Base-by-base conservation (phyloP, 192 early-diverging fungal species). In the Backusella morwellensis region DNA sequence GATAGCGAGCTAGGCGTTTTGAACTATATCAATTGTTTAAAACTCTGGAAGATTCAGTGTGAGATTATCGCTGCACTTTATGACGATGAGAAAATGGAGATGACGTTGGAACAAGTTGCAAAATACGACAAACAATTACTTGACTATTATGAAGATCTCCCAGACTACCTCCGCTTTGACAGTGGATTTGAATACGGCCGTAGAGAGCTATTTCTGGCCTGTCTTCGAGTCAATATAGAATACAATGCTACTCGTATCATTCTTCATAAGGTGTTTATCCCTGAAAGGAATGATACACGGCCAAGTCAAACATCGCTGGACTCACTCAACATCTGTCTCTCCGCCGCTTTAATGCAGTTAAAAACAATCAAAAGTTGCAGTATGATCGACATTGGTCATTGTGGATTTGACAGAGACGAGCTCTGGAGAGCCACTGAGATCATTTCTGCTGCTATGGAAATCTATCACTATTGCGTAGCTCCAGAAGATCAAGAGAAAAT, bases 241-340 rank as follows among this genome's bases (percentile, higher is more conserved):
- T 83, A 77, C 76, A 80, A 80, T 72, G 82, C 82, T 4, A 83
- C 82, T 34, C 73, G 73, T 50, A 75, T 83, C 34, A 80, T 83
- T 38, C 76, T 83, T 12, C 82, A 83, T 38, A 77, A 79, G 40
- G 21, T 74, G 14, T 83, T 83, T 72, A 79, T 83, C 29, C 82
- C 82, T 19, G 78, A 79, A 32, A 40, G 38, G 1, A 76, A 68
- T 34, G 78, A 77, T 47, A 0, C 52, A 29, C 38, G 26, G 15
- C 75, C 78, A n/a, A 74, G 36, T 26, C 70, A 78, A 50, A 47
- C 73, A 1, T 75, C 78, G 9, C 41, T 83, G 14, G 67, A 67
- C 2, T 77, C 82, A 19, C 76, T 83, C 41, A 79, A 83, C 41
- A 76, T 74, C 17, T 83, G 82, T 41, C 68, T 83, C 11, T 47